These are phyloP conservation scores for Middelhovenomyces tepae DNA, from an alignment of 805 yeast genomes.

Conservation along the genomic window DNA sequence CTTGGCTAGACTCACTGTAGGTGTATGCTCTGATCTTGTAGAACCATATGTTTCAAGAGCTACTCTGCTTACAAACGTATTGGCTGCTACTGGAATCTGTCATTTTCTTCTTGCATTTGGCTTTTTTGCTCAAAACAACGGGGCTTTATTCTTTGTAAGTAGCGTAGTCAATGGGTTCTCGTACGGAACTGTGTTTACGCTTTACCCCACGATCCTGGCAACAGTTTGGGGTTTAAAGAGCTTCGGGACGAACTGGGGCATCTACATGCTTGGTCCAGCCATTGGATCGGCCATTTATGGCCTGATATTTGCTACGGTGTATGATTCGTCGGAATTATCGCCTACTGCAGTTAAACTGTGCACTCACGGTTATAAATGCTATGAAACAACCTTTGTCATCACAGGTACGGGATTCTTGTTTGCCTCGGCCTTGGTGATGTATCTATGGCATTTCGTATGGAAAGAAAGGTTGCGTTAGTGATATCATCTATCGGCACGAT, in stretches of 20 bases:
- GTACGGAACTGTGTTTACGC: conserved; percentile 80
- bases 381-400: conserved; percentile 19
- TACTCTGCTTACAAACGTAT: conserved; percentile 20
- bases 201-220: conserved; percentile 78
- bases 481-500: too few species aligned
- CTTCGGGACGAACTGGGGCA: conserved; percentile 90
- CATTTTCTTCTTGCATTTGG: conserved; percentile 28
- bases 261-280: conserved; percentile 83
- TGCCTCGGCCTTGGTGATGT: conserved; percentile 13
- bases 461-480: too few species aligned
- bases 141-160: conserved; percentile 20
- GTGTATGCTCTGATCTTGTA: conserved; percentile 58
- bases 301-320: conserved; percentile 54
- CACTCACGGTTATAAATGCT: conserved; percentile 17
- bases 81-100: conserved; percentile 30
- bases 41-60: conserved; percentile 26
- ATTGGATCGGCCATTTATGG: conserved; percentile 66
- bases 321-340: conserved; percentile 33
- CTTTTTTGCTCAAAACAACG: conserved; percentile 15
- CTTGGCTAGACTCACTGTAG: conserved; percentile 53
- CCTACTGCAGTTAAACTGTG: conserved; percentile 5
- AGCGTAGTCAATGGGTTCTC: conserved; percentile 55
- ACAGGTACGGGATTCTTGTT: conserved; percentile 20
- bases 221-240: conserved; percentile 81
- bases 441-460: conserved; percentile 16